These are phyloP conservation scores for Pyrenophora seminiperda DNA, from an alignment of 2,329 filamentous ascomycete species.

Conservation along the genomic window DNA sequence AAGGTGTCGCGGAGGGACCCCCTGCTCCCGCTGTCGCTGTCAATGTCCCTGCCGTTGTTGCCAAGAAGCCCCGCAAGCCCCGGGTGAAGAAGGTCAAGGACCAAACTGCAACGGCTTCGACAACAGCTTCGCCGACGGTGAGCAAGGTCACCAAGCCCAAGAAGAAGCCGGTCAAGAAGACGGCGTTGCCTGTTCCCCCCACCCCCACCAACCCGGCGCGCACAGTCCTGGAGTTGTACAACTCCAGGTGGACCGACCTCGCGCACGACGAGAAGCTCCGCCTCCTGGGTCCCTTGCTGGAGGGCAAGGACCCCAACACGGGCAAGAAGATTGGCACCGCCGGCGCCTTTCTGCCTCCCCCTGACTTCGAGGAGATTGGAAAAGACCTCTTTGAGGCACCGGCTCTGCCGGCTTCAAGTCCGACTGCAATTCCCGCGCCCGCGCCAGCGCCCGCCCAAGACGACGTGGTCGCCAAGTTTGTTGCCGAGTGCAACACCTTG, in stretches of 20 bases:
- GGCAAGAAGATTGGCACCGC: slow-evolving; percentile 1
- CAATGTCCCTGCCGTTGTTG: not conserved
- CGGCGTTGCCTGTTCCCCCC: not conserved
- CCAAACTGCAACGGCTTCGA: not conserved
- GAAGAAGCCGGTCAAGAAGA: not conserved
- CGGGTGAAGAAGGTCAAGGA: not conserved
- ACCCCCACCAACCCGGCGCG: not conserved
- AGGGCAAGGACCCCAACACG: slow-evolving; percentile 24
- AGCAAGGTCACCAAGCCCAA: not conserved
- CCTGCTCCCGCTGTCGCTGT: not conserved
- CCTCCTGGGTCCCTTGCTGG: slow-evolving; percentile 25
- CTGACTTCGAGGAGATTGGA: slow-evolving; percentile 8
- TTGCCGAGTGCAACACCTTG: too few species aligned
- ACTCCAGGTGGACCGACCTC: slow-evolving; percentile 15
- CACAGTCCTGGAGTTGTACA: slow-evolving; percentile 13
- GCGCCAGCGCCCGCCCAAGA: too few species aligned
- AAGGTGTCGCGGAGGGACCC: too few species aligned
- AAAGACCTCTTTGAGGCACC: not conserved
- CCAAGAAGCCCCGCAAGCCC: not conserved
- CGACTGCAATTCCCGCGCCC: too few species aligned
- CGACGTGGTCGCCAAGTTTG: too few species aligned
- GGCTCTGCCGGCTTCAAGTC: not conserved
- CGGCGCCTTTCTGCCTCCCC: not conserved
- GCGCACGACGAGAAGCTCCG: slow-evolving; percentile 21
- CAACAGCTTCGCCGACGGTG: slow-evolving; percentile 3